phyloP scores from a whole-genome alignment of 345 rosid genomes.

The Eucalyptus guilfoylei region DNA sequence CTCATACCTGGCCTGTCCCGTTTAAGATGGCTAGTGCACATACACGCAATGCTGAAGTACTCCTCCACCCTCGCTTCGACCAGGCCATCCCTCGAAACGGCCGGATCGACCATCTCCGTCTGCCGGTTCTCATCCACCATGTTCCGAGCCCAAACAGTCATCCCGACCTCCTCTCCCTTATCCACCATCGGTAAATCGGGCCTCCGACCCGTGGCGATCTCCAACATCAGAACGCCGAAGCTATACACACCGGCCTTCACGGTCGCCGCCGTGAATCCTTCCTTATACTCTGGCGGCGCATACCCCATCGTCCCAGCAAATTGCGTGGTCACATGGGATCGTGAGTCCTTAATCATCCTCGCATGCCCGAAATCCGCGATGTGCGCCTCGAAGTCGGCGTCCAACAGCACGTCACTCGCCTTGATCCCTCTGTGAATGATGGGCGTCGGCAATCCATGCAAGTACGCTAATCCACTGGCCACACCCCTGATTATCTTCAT shows the following conservation, averaged over 20 bases:
- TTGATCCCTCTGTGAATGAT: constrained; percentile 84
- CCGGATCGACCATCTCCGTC: constrained; percentile 41
- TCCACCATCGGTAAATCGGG: constrained; percentile 44
- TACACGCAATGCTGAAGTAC: constrained; percentile 48
- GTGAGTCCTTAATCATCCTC: constrained; percentile 27
- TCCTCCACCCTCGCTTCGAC: constrained; percentile 20
- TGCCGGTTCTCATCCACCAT: constrained; percentile 21
- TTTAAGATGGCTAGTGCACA: constrained; percentile 29
- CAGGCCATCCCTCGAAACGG: constrained; percentile 2
- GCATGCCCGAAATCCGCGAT: constrained; percentile 80
- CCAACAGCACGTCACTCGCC: constrained; percentile 67
- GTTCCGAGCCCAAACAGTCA: constrained; percentile 40
- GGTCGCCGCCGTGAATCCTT: constrained; percentile 54
- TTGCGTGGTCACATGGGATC: constrained; percentile 67
- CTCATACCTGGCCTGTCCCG: constrained; percentile 44
- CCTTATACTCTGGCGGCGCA: constrained; percentile 91
- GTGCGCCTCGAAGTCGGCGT: constrained; percentile 37
- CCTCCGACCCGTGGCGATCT: constrained; percentile 40
- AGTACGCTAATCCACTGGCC: constrained; percentile 55
- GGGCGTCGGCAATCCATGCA: constrained; percentile 53
- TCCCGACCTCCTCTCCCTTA: constrained; percentile 16
- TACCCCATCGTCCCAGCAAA: constrained; percentile 84
- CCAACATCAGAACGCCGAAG: constrained; percentile 73
- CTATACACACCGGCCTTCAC: constrained; percentile 59
- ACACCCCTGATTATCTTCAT: constrained; percentile 33